Base-by-base conservation (phyloP, 176 grass and related monocot genomes). In the Saccharum spontaneum region DNA sequence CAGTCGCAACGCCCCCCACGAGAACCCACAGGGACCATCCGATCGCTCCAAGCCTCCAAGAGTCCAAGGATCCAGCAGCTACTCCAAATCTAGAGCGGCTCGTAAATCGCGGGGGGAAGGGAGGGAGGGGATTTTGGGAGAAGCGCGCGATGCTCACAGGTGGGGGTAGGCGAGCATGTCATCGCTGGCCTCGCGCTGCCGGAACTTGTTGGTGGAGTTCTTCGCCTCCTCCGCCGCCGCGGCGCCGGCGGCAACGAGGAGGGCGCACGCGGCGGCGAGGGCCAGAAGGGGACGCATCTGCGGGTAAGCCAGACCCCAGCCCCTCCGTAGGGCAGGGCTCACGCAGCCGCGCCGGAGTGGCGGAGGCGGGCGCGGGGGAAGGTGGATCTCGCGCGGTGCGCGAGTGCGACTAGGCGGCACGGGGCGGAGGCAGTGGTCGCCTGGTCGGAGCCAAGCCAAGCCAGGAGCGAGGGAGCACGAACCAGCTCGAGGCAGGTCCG, bases 141-240 rank as follows among this genome's bases (percentile, higher is more conserved):
- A 61, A 73, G 65, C 2, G 5, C 4, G 13, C 8, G 3, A 26
- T 34, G 78, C 78, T 86, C 90, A 98, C 97, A 92, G 84, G 77
- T 99, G 83, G 40, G 91, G 91, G 78, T 99, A 99, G 10, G 84
- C 90, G 20, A 82, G 82, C 90, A 90, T 68, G 76, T 96, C 97
- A 36, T 99, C 97, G 80, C 79, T 99, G 79, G 97, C 93, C 88
- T 90, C 81, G 46, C 97, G 93, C 71, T 94, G 91, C 86, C 97
- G 94, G 93, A 99, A 99, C 86, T 99, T 99, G 91, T 99, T 99
- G 66, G 85, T 59, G 7, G 55, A 73, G 34, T 84, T 81, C 81
- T 71, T 78, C 1, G 64, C 85, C 37, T 81, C 68, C 69, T 59
- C 79, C 52, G 28, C 72, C 45, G 69, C 67, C 24, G 78, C 72